These are phyloP conservation scores for Thermochaetoides dissita DNA, from an alignment of 2,329 filamentous ascomycete species.

Conservation along the genomic window DNA sequence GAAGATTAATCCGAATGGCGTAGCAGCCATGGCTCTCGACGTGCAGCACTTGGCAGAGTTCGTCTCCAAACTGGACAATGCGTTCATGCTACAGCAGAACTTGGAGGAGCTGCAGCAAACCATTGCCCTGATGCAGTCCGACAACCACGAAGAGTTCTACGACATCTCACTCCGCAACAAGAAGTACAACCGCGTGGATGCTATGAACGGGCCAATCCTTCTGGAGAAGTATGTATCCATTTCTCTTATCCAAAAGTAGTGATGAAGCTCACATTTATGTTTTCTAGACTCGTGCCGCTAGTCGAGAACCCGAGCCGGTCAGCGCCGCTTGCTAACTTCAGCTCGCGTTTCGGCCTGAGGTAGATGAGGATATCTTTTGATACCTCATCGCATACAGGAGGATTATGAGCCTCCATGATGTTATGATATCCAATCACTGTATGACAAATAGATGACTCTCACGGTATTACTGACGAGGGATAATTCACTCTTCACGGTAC, in stretches of 20 bases:
- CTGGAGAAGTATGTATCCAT: constrained; percentile 66
- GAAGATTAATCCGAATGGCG: constrained; percentile 76
- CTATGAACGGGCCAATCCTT: constrained; percentile 72
- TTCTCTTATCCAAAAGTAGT: not conserved
- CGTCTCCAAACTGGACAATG: constrained; percentile 71
- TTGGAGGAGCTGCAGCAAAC: constrained; percentile 91
- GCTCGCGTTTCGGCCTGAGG: constrained; percentile 60
- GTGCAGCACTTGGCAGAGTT: constrained; percentile 74
- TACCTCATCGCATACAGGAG: no score
- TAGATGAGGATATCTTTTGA: constrained; percentile 8
- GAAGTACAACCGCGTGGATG: constrained; percentile 87
- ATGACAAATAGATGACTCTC: no score
- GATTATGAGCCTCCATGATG: no score
- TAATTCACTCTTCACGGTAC: no score
- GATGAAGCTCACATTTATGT: not conserved
- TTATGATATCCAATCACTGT: no score
- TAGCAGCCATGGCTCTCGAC: constrained; percentile 67
- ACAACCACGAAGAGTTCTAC: constrained; percentile 94
- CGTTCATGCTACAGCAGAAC: constrained; percentile 73
- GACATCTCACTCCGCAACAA: constrained; percentile 80
- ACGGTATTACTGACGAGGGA: no score
- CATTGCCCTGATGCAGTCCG: constrained; percentile 69
- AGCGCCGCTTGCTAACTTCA: constrained; percentile 55
- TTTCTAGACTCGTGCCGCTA: constrained; percentile 39
- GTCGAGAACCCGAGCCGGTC: constrained; percentile 46